Base-by-base conservation (phyloP, 805 yeast genomes). In the Saturnispora diversa region DNA sequence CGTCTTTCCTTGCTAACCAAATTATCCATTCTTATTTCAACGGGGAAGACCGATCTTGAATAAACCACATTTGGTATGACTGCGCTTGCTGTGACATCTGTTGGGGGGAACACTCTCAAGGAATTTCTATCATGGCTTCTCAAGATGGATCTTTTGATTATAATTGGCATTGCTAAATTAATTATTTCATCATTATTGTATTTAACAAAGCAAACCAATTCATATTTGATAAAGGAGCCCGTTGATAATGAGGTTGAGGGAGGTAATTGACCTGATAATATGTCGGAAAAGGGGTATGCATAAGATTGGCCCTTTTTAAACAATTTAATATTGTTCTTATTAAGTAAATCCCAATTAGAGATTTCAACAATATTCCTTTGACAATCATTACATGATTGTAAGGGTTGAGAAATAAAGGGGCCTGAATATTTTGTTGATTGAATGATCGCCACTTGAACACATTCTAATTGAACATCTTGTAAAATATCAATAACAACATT, bases 21-120 rank as follows among this genome's bases (percentile, higher is more conserved):
- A 43, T 86, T 83, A 51, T 86, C 94, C 52, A 92, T 63, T 49
- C 79, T 76, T 53, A 92, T 65, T 54, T 87, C 97, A 17, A 90
- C 69, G 0, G 92, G 82, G 54, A 92, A 85, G 1, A 80, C 69
- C 0, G 95, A 81, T 56, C 84, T 80, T 10, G 97, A 97, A 58
- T 84, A 84, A 24, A 84, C 72, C 12, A 87, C 95, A 47, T 83
- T 83, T 2, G 98, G 98, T 37, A 92, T 65, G 12, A 80, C 82
- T 7, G 94, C 92, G 21, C 82, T 75, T 6, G 95, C 94, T 3
- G 86, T 80, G 27, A 92, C 80, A 31, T 82, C 84, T 0, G 97
- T 90, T 6, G 99, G 97, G 1, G 98, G 98, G 60, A 92, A 92
- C 1, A 92, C 84, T 45, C 99, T 72, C 28, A 86, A 63, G 1